Conservation (phyloP, 768 basidiomycete genomes). For the Coprinellus aureogranulatus region DNA sequence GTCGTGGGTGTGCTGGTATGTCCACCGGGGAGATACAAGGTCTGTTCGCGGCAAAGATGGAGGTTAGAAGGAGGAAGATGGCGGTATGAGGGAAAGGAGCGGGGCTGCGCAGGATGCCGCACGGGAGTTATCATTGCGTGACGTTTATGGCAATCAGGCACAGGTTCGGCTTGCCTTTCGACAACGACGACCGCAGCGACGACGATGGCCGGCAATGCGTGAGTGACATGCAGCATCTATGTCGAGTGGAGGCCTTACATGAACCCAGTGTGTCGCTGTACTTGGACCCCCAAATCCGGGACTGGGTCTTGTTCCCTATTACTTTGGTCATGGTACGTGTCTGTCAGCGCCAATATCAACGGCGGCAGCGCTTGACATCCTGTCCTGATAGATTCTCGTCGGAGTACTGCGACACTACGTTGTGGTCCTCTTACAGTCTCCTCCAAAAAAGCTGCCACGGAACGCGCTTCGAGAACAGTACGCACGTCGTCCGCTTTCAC, state of each 20-base stretch:
- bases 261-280: slow-evolving; percentile 52
- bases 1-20: not conserved
- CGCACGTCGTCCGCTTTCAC: slow-evolving; percentile 26
- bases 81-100: not conserved
- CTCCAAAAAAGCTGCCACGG: slow-evolving; percentile 76
- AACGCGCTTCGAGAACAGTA: slow-evolving; percentile 91
- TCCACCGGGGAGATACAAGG: slow-evolving; percentile 29
- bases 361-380: not conserved
- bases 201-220: slow-evolving; percentile 35
- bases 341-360: not conserved
- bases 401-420: slow-evolving; percentile 93
- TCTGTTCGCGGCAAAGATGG: not conserved
- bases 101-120: not conserved
- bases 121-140: not conserved
- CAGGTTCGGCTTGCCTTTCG: not conserved
- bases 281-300: slow-evolving; percentile 94
- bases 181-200: slow-evolving; percentile 23
- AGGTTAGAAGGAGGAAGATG: not conserved
- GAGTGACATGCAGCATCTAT: slow-evolving; percentile 21
- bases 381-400: slow-evolving; percentile 69
- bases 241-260: not conserved
- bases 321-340: slow-evolving; percentile 88
- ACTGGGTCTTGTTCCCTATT: slow-evolving; percentile 93
- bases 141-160: not conserved
- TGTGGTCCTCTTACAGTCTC: slow-evolving; percentile 75